Conservation (phyloP, 495 filamentous ascomycete genomes). For the Trichocladium uniseriatum region DNA sequence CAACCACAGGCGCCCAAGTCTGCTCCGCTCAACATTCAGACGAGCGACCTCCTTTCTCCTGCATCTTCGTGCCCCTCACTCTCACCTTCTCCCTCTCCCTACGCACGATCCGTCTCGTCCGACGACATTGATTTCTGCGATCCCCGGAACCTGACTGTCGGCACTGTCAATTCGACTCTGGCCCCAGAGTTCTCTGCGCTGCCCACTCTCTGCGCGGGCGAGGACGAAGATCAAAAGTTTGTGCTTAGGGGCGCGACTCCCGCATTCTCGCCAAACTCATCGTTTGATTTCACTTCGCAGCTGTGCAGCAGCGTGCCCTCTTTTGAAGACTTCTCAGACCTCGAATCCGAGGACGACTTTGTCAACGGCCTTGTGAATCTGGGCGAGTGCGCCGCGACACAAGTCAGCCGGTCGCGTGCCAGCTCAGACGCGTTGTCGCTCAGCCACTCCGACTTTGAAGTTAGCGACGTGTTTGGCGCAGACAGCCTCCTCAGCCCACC, state of each 20-base stretch:
- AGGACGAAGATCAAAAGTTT: constrained; percentile 69
- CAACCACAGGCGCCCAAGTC: constrained; percentile 25
- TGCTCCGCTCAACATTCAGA: constrained; percentile 54
- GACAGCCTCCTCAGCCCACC: constrained; percentile 41
- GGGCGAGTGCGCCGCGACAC: constrained; percentile 42
- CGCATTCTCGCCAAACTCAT: constrained; percentile 44
- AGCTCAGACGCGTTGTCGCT: constrained; percentile 53
- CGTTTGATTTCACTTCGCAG: constrained; percentile 46
- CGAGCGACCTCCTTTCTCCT: constrained; percentile 63
- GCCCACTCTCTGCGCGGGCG: constrained; percentile 49
- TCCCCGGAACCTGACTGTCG: constrained; percentile 81
- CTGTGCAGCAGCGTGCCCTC: constrained; percentile 55
- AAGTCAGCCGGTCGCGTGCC: constrained; percentile 68
- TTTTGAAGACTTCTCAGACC: constrained; percentile 81
- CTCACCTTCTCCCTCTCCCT: constrained; percentile 70
- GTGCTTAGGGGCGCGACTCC: constrained; percentile 53
- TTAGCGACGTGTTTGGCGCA: constrained; percentile 47
- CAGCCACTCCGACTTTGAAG: constrained; percentile 68
- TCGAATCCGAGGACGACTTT: constrained; percentile 90
- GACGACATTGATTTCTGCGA: constrained; percentile 85
- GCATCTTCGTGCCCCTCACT: constrained; percentile 74
- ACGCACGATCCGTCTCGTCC: constrained; percentile 58
- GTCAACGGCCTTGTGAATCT: constrained; percentile 68
- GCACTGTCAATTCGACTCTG: constrained; percentile 46
- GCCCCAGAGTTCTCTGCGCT: constrained; percentile 55